Conservation (phyloP, 352 stramenopile species). For the Pythium phragmitis region DNA sequence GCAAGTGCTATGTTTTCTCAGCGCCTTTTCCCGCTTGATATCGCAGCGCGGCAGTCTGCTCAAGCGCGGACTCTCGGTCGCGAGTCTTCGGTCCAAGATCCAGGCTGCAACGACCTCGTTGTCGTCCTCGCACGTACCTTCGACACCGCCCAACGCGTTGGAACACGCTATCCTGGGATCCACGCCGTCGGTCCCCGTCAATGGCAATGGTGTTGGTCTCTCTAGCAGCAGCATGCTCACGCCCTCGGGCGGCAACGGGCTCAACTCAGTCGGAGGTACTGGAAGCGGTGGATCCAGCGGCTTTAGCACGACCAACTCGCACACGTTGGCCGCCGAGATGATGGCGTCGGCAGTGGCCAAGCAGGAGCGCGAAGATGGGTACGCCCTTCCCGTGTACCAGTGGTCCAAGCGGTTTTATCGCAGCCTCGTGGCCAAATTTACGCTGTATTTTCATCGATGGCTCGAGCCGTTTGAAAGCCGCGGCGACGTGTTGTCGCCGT, state of each 20-base stretch:
- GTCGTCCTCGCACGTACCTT: slow-evolving; percentile 32
- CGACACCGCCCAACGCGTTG: slow-evolving; percentile 49
- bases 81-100: slow-evolving; percentile 28
- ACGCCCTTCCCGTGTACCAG: slow-evolving; percentile 76
- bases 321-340: slow-evolving; percentile 70
- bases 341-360: slow-evolving; percentile 74
- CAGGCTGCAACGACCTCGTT: slow-evolving; percentile 14
- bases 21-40: slow-evolving; percentile 59
- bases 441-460: slow-evolving; percentile 82
- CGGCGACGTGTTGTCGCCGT: slow-evolving; percentile 50
- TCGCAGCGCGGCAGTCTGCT: slow-evolving; percentile 62
- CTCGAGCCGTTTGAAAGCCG: slow-evolving; percentile 69
- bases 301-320: slow-evolving; percentile 40
- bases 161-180: slow-evolving; percentile 69
- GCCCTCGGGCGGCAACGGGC: slow-evolving; percentile 19
- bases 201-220: slow-evolving; percentile 9
- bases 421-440: slow-evolving; percentile 83
- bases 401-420: slow-evolving; percentile 82
- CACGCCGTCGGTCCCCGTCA: slow-evolving; percentile 24
- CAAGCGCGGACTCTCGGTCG: slow-evolving; percentile 40
- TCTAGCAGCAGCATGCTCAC: slow-evolving; percentile 22
- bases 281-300: slow-evolving; percentile 15
- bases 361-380: slow-evolving; percentile 75
- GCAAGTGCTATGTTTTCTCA: slow-evolving; percentile 12
- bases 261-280: slow-evolving; percentile 28